phyloP scores from a whole-genome alignment of 164 flowering plant genomes.

The Umbilicus rupestris region DNA sequence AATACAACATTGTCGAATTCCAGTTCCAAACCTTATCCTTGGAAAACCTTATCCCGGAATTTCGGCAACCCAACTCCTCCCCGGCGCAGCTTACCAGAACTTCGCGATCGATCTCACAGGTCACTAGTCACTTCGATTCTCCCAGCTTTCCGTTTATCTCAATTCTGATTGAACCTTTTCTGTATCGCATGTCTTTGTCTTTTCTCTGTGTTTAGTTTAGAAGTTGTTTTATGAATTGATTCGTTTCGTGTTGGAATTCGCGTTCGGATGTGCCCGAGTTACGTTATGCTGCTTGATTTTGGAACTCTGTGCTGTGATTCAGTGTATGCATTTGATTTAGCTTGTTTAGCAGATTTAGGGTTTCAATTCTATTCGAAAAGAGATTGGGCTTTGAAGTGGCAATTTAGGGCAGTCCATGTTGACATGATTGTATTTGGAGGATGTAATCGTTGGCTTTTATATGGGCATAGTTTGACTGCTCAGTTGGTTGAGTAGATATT shows the following conservation, averaged over 20 bases:
- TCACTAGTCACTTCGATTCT: background rate
- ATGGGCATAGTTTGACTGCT: background rate
- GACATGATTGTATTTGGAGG: too few species aligned
- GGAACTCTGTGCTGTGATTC: too few species aligned
- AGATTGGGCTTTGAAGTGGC: too few species aligned
- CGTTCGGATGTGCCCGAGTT: too few species aligned
- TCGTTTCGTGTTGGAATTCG: too few species aligned
- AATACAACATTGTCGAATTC: background rate
- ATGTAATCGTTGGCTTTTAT: too few species aligned
- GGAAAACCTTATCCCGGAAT: constrained; percentile 5
- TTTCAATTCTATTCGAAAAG: too few species aligned
- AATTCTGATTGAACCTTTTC: background rate
- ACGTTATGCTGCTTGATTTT: too few species aligned
- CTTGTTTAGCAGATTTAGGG: too few species aligned
- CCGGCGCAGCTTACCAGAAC: background rate
- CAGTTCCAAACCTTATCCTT: background rate
- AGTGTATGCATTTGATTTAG: too few species aligned
- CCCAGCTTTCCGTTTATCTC: background rate
- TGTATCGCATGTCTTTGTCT: background rate
- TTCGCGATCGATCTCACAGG: background rate
- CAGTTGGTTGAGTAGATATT: background rate
- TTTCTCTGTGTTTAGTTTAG: background rate
- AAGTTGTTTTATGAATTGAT: too few species aligned
- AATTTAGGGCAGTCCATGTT: too few species aligned
- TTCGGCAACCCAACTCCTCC: background rate